Evolutionary conservation across 139 green algal species (phyloP).

Genomic region (Haematococcus lacustris): DNA sequence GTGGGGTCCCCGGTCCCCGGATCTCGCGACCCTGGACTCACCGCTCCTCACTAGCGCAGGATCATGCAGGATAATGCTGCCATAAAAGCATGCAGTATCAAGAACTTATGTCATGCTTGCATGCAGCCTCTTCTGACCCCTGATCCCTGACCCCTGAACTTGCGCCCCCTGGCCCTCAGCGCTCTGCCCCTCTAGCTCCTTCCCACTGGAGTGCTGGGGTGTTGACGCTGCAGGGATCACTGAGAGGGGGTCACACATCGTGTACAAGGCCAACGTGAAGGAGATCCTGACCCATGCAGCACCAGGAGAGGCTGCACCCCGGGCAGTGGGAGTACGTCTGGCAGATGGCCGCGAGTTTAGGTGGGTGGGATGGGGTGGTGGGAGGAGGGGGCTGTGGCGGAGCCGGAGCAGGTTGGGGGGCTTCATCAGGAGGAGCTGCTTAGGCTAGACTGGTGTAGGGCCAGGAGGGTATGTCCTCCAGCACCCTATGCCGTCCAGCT

Average conservation of each 20-base stretch:
- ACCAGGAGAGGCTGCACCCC: constrained; percentile 20
- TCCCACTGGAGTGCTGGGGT: neutral
- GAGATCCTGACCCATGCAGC: constrained; percentile 72
- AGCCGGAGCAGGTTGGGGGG: no score
- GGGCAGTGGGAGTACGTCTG: constrained; percentile 67
- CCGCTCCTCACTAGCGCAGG: neutral
- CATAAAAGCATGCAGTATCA: neutral
- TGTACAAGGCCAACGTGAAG: constrained; percentile 90
- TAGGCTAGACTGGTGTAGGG: no score
- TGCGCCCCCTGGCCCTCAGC: neutral
- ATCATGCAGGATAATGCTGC: neutral
- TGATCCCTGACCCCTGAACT: no score
- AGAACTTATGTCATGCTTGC: neutral
- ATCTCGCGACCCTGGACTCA: no score
- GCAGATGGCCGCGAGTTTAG: constrained; percentile 67
- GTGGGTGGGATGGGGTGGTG: no score
- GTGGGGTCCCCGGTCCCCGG: no score
- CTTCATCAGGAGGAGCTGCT: no score
- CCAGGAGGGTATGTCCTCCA: no score
- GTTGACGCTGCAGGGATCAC: constrained; percentile 33
- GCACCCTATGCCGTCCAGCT: no score
- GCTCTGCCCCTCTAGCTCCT: neutral
- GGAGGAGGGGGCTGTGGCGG: no score
- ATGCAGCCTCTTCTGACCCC: neutral
- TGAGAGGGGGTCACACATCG: constrained; percentile 67